A percentile compares a stretch with the other conserved stretches of the same genome.
phyloP scores from a whole-genome alignment of 2,329 filamentous ascomycete genomes.

The Claviceps sp. region DNA sequence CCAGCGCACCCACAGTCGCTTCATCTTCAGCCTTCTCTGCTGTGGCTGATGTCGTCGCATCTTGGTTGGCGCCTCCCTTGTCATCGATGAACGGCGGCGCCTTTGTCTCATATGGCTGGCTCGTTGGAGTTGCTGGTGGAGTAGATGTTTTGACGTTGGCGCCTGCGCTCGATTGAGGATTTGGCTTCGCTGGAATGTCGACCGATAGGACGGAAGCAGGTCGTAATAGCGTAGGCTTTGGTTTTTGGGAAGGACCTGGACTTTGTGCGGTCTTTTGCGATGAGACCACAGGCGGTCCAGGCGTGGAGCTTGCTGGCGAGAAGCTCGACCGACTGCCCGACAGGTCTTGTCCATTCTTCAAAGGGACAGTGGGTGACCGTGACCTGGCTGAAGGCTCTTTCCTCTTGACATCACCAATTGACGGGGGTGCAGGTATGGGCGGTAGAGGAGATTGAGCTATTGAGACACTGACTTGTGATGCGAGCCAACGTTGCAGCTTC shows the following conservation, averaged over 20 bases:
- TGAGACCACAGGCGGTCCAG: not conserved
- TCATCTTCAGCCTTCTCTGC: not conserved
- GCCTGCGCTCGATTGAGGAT: not conserved
- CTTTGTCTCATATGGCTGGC: not conserved
- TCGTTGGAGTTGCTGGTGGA: not conserved
- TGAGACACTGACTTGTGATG: slow-evolving; percentile 14
- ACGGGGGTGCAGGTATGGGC: slow-evolving; percentile 1
- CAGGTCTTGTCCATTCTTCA: slow-evolving; percentile 7
- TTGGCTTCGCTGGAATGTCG: not conserved
- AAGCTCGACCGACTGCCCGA: slow-evolving; percentile 4
- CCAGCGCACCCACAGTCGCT: not conserved
- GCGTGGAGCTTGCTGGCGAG: slow-evolving; percentile 7
- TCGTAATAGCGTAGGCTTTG: slow-evolving; percentile 1
- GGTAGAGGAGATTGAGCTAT: slow-evolving; percentile 6
- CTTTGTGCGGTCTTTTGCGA: slow-evolving; percentile 1
- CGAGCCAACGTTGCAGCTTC: slow-evolving; percentile 25
- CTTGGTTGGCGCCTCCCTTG: not conserved
- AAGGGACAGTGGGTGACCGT: slow-evolving; percentile 5
- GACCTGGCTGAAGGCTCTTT: slow-evolving; percentile 5
- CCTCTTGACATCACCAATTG: slow-evolving; percentile 3
- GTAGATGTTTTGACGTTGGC: not conserved
- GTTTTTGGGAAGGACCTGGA: slow-evolving; percentile 1
- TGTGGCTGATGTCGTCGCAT: not conserved
- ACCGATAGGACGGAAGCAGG: not conserved
- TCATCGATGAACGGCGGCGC: not conserved